phyloP scores from a whole-genome alignment of 2,329 filamentous ascomycete genomes.

The Knoxdaviesia capensis region DNA sequence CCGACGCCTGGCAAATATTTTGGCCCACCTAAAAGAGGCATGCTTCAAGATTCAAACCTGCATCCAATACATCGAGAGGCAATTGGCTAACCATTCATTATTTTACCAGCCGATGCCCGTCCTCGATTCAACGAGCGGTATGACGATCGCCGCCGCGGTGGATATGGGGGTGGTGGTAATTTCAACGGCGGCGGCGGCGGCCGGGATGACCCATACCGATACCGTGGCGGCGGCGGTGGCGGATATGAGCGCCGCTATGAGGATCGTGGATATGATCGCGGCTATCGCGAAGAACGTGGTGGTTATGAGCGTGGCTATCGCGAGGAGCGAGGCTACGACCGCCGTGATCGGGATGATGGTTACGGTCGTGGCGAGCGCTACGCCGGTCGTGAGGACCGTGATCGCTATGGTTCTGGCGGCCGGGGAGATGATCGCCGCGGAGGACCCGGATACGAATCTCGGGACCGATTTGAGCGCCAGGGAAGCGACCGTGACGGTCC shows the following conservation, averaged over 20 bases:
- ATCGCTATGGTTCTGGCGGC: constrained; percentile 14
- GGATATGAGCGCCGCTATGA: constrained; percentile 31
- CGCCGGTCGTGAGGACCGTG: constrained; percentile 13
- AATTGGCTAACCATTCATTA: background rate
- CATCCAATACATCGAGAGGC: background rate
- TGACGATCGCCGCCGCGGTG: constrained; percentile 45
- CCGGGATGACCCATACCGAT: constrained; percentile 37
- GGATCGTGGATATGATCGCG: constrained; percentile 23
- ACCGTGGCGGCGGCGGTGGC: constrained; percentile 27
- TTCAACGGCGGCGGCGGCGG: constrained; percentile 15
- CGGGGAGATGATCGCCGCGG: constrained; percentile 10
- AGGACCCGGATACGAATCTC: constrained; percentile 22
- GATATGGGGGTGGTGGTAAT: constrained; percentile 26
- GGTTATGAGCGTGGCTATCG: constrained; percentile 15
- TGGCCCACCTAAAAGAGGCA: constrained; percentile 91
- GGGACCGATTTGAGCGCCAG: constrained; percentile 26
- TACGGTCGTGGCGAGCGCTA: constrained; percentile 14
- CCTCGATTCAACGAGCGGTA: constrained; percentile 33
- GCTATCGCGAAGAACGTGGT: constrained; percentile 28
- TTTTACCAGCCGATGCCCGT: constrained; percentile 12
- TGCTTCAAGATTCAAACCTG: constrained; percentile 15
- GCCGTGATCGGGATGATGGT: constrained; percentile 29
- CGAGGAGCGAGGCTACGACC: constrained; percentile 26
- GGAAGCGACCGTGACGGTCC: constrained; percentile 17
- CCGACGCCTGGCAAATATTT: constrained; percentile 99